phyloP scores from a whole-genome alignment of 805 yeast genomes.

The Cyberlindnera xylosilytica region DNA sequence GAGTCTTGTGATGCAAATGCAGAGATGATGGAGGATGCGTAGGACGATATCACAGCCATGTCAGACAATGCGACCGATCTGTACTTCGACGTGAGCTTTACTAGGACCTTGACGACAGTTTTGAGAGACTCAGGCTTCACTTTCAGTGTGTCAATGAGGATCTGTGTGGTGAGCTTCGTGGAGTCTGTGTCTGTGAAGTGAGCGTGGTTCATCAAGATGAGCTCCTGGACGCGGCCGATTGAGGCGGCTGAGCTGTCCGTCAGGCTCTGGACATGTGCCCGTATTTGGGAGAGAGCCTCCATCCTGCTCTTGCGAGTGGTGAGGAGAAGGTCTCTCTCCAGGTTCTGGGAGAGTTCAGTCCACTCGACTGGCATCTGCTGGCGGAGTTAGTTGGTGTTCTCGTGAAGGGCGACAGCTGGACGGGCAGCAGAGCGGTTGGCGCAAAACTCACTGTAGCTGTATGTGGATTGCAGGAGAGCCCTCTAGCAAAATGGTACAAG shows the following conservation, averaged over 20 bases:
- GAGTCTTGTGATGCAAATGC: constrained; percentile 24
- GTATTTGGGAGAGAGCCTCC: constrained; percentile 22
- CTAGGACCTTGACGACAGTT: constrained; percentile 25
- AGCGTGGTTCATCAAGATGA: constrained; percentile 17
- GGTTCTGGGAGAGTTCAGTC: constrained; percentile 20
- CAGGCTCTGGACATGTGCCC: constrained; percentile 1
- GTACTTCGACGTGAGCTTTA: constrained; percentile 29
- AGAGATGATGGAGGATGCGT: constrained; percentile 44
- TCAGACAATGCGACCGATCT: constrained; percentile 52
- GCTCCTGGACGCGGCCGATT: constrained; percentile 17
- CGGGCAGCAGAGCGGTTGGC: neutral
- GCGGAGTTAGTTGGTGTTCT: neutral
- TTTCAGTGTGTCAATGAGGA: constrained; percentile 12
- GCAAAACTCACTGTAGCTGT: neutral
- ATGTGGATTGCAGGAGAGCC: neutral
- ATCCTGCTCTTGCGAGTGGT: constrained; percentile 19
- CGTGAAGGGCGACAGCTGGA: too few species aligned
- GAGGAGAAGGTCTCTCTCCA: constrained; percentile 23
- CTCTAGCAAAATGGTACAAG: neutral
- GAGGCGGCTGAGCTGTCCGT: constrained; percentile 12
- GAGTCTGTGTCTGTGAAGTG: constrained; percentile 16
- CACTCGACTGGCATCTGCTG: constrained; percentile 17
- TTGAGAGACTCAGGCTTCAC: constrained; percentile 13
- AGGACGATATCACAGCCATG: constrained; percentile 52
- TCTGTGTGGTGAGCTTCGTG: constrained; percentile 6